Evolutionary conservation across 495 filamentous ascomycete genomes (phyloP), one percentile per base, ranked within the genome.

Genomic region (Penicillium malachiteum): DNA sequence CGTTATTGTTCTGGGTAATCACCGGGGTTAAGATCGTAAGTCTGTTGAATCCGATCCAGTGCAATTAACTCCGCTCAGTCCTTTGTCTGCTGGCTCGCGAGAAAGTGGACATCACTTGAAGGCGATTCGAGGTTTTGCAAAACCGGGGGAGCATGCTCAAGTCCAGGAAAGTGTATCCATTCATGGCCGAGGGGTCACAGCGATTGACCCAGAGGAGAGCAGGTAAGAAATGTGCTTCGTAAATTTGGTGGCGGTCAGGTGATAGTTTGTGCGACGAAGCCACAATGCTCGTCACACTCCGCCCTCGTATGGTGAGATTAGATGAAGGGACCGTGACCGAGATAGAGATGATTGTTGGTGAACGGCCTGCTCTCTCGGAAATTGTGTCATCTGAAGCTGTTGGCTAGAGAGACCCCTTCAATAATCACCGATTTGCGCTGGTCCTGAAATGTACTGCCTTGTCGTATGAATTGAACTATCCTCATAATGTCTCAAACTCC

Each of bases 401-500:
- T 26, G 21, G 21, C 21, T 4, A 26, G 21, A 26, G 21, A 26
- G 21, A 26, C 21, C 21, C 21, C 21, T 26, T 26, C 21, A 26
- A 26, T 26, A 26, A 26, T 26, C 21, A 26, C 21, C 21, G 21
- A 26, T 4, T 26, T 26, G 21, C 21, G 21, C 4, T 26, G 1
- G 21, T 4, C 21, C 21, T 26, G 1, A 26, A 26, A 4, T 26
- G 4, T 2, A 26, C 21, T 26, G 21, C 1, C 21, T 26, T 26
- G 21, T 26, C 21, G 21, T 26, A n/a, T 26, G 21, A 4, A 26
- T 26, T 26, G 21, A 2, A 4, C 2, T 26, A 4, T 26, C 2
- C 21, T 26, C 17, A 41, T 35, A 16, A 26, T 37, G 10, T 13
- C 30, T 72, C 66, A 38, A 72, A 63, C 52, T 72, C 71, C 74